Evolutionary conservation across 306 rosid species (phyloP).

Genomic region (Quercus robur): DNA sequence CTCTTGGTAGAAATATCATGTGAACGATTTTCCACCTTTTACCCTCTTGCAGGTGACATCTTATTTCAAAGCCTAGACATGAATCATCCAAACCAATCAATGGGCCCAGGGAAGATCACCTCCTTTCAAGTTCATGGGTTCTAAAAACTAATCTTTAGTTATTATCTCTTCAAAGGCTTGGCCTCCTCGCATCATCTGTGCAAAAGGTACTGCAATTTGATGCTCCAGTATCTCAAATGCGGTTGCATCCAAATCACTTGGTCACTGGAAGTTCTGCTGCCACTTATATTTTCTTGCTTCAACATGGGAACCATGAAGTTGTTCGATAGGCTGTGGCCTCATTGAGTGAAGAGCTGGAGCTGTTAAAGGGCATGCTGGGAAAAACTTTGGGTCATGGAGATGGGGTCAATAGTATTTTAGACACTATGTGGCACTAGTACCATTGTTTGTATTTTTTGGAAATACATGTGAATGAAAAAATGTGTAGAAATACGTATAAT

Average conservation of each 20-base stretch:
- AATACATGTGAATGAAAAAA: too few species aligned
- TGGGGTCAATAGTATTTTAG: conserved; percentile 20
- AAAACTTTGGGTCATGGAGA: conserved; percentile 31
- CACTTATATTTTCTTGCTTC: conserved; percentile 86
- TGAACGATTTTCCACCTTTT: conserved; percentile 71
- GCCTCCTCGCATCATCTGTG: conserved; percentile 68
- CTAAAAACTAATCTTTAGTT: conserved; percentile 88
- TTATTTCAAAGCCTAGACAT: conserved; percentile 67
- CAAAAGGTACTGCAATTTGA: conserved; percentile 69
- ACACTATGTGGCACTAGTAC: background rate
- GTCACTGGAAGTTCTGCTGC: conserved; percentile 45
- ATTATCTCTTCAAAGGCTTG: conserved; percentile 78
- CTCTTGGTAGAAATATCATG: conserved; percentile 80
- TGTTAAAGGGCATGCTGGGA: conserved; percentile 59
- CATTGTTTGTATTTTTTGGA: too few species aligned
- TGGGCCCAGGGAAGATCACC: conserved; percentile 50
- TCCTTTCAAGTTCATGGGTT: conserved; percentile 85
- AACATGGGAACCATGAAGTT: conserved; percentile 80
- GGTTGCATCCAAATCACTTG: conserved; percentile 81
- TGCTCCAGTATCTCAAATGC: conserved; percentile 66
- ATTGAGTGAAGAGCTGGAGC: conserved; percentile 64
- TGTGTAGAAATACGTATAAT: too few species aligned
- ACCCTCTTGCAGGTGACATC: conserved; percentile 61
- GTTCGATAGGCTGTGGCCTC: conserved; percentile 58
- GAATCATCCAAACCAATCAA: conserved; percentile 28